A percentile compares a stretch with the other conserved stretches of the same genome.
Evolutionary conservation across 2,329 filamentous ascomycete species (phyloP).

Genomic region (Knufia fluminis): DNA sequence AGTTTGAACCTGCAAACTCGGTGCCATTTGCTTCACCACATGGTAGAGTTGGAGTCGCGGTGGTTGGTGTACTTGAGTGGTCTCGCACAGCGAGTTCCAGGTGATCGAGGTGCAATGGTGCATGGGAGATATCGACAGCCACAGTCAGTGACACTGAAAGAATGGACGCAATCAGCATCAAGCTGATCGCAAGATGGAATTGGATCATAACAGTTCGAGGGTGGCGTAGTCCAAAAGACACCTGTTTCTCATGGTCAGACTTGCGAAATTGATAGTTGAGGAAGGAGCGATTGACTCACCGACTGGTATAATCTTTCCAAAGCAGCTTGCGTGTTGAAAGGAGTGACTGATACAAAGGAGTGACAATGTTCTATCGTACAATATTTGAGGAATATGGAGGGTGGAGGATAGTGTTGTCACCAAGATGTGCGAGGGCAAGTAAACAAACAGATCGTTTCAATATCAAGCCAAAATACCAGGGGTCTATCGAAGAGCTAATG

Average conservation of each 20-base stretch:
- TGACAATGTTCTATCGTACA: background rate
- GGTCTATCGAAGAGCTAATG: too few species aligned
- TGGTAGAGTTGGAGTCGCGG: constrained; percentile 4
- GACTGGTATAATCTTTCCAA: too few species aligned
- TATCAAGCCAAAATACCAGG: too few species aligned
- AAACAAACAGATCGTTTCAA: too few species aligned
- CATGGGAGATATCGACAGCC: constrained; percentile 7
- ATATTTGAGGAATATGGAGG: background rate
- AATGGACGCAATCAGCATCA: constrained; percentile 14
- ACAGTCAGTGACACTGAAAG: constrained; percentile 4
- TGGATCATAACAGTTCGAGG: constrained; percentile 8
- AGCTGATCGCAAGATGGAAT: constrained; percentile 11
- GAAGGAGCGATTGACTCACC: background rate
- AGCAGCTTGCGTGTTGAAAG: background rate
- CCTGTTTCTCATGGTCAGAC: background rate
- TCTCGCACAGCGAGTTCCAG: constrained; percentile 11
- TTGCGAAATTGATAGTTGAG: background rate
- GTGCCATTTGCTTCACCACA: constrained; percentile 23
- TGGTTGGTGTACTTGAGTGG: constrained; percentile 5
- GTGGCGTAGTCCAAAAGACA: constrained; percentile 1
- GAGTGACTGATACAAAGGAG: background rate
- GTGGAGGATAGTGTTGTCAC: background rate
- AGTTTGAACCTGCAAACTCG: constrained; percentile 9
- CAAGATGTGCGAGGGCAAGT: too few species aligned
- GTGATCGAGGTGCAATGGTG: constrained; percentile 3